Evolutionary conservation across 257 asterid species (phyloP).

Genomic region (Lithospermum erythrorhizon): DNA sequence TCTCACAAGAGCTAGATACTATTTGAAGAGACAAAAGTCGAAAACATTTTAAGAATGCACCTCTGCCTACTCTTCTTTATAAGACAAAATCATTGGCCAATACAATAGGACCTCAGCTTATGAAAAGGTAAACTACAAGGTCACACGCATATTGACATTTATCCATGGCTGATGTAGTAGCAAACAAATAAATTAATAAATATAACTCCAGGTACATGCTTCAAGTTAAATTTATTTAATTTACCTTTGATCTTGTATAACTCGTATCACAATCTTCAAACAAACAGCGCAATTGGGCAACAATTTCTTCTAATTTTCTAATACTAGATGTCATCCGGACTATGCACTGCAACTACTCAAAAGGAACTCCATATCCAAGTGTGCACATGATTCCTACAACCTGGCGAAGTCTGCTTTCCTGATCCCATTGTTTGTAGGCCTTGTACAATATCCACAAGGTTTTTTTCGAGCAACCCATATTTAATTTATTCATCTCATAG

Average conservation of each 20-base stretch:
- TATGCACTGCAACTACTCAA: slow-evolving; percentile 16
- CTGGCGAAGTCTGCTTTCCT: slow-evolving; percentile 45
- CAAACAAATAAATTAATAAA: not conserved
- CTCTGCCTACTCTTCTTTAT: not conserved
- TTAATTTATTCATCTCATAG: slow-evolving; percentile 51
- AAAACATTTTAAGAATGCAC: not conserved
- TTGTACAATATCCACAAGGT: slow-evolving; percentile 53
- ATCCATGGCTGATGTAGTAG: not conserved
- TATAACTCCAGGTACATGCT: not conserved
- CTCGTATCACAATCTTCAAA: too few relatives aligned
- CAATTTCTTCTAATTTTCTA: not conserved
- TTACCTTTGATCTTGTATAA: not conserved
- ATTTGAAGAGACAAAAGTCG: not conserved
- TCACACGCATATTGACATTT: not conserved
- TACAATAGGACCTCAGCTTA: not conserved
- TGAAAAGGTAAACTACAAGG: not conserved
- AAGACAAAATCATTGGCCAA: not conserved
- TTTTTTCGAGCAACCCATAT: slow-evolving; percentile 39
- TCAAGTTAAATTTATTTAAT: not conserved
- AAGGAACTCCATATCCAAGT: slow-evolving; percentile 39
- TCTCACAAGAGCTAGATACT: not conserved
- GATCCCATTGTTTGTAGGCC: slow-evolving; percentile 41
- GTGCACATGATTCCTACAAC: slow-evolving; percentile 61
- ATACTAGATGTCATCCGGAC: not conserved
- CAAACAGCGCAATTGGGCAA: not conserved